phyloP scores from a whole-genome alignment of 306 rosid species.

The Inga laurina region DNA sequence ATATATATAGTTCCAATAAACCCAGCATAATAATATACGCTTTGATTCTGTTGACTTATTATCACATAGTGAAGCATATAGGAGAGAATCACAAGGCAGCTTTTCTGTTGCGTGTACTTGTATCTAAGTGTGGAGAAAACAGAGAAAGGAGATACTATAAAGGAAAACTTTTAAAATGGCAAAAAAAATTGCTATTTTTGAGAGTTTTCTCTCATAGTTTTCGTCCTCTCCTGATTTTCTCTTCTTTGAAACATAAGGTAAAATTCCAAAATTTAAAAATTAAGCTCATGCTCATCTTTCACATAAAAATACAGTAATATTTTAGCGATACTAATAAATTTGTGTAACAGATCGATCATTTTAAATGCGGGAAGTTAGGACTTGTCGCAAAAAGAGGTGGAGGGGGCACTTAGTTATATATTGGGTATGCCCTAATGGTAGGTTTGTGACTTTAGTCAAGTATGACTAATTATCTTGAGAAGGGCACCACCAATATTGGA shows the following conservation, averaged over 20 bases:
- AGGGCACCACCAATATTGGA: not conserved
- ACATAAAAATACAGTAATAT: not conserved
- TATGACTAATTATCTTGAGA: not conserved
- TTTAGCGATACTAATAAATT: no score
- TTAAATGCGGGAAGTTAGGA: not conserved
- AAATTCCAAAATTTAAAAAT: no score
- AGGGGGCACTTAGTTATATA: not conserved
- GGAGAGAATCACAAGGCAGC: not conserved
- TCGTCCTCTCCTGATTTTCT: no score
- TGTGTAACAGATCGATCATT: no score
- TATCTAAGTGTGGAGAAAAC: no score
- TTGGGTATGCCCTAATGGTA: not conserved
- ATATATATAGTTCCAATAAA: not conserved
- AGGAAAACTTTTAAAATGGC: no score
- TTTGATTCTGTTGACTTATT: not conserved
- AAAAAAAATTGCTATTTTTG: no score
- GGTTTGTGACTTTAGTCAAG: not conserved
- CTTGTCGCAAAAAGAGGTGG: not conserved
- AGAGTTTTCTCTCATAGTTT: no score
- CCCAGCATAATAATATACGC: not conserved
- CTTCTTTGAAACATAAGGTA: no score
- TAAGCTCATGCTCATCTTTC: not conserved
- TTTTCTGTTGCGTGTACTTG: not conserved
- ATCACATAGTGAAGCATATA: not conserved
- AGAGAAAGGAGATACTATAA: no score